Percentiles rank a stretch among this genome's conserved stretches.
Conservation (phyloP, 2,329 filamentous ascomycete genomes). For the Pestalotiopsis sp. region DNA sequence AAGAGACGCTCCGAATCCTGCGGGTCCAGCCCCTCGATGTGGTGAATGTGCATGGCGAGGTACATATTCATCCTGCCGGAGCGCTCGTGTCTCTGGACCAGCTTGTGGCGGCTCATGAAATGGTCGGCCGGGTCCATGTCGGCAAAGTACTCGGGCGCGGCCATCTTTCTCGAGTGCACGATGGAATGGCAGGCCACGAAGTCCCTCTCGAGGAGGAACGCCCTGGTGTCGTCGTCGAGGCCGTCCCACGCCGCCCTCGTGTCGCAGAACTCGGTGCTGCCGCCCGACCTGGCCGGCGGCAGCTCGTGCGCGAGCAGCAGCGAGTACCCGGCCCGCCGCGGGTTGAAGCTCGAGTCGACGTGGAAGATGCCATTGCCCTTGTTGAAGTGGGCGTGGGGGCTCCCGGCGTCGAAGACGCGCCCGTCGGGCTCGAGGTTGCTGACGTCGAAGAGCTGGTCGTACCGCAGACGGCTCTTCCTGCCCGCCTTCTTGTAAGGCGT, state of each 20-base stretch:
- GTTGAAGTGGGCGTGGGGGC: constrained; percentile 42
- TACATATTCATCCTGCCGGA: constrained; percentile 47
- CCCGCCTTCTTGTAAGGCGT: constrained; percentile 46
- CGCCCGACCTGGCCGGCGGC: neutral
- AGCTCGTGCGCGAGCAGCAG: neutral
- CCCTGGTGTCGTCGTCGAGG: neutral
- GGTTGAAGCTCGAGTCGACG: constrained; percentile 14
- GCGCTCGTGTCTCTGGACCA: constrained; percentile 47
- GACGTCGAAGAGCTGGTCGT: constrained; percentile 59
- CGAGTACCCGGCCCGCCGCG: constrained; percentile 10
- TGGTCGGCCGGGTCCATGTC: constrained; percentile 33
- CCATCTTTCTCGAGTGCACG: constrained; percentile 37
- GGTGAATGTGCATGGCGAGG: constrained; percentile 45
- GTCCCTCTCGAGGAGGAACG: neutral
- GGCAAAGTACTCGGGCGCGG: constrained; percentile 35
- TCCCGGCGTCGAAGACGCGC: constrained; percentile 41
- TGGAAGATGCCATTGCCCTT: constrained; percentile 30
- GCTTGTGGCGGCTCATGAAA: constrained; percentile 36
- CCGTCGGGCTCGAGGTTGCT: constrained; percentile 56
- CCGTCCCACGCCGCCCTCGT: constrained; percentile 14
- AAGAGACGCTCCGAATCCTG: constrained; percentile 36
- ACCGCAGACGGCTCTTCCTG: constrained; percentile 47
- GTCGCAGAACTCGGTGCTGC: constrained; percentile 11
- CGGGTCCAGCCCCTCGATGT: constrained; percentile 38
- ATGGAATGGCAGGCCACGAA: constrained; percentile 30